Base-by-base conservation (phyloP, 2,329 filamentous ascomycete species). In the Didymosphaeria variabile region DNA sequence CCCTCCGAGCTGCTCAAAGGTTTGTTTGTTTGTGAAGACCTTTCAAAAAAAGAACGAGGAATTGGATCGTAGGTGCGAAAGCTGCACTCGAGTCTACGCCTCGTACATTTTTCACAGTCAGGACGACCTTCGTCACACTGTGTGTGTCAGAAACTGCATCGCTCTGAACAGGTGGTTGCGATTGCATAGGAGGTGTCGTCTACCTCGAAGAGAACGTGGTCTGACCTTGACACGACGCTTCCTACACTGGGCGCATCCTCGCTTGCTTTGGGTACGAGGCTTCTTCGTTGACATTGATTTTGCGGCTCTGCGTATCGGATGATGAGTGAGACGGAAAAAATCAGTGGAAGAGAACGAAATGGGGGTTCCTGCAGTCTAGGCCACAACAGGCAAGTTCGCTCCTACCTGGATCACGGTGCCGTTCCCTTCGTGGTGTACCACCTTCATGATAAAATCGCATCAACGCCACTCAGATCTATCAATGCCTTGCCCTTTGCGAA, bases 41-140 rank as follows among this genome's bases (percentile, higher is more conserved):
- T 45, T 26, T 36, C 50, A 58, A 34, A 36, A 31, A 45, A 49
- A 19, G 57, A 46, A 23, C 46, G 57, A 15, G 59, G 60, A 12
- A 38, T 40, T 36, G 67, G 60, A 45, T 65, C 59, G n/a, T 63
- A 65, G 13, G 19, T 31, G 19, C 51, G 58, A 36, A 71, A 69
- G 51, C 67, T 69, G 57, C 72, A 74, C n/a, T 59, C 47, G 9
- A 61, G 23, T 23, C 59, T 49, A 7, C 66, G 62, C 47, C 60
- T 65, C 10, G 31, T 50, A 52, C 68, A 72, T 26, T 70, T 68
- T 5, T 50, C 47, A 32, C 67, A 72, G 19, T 57, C 54, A 23
- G 71, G 65, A 40, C 64, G 67, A 5, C 32, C 47, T 56, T 73
- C 54, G 55, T 71, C 70, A 54, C 70, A 73, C 69, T 74, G 29